A percentile compares a stretch with the other conserved stretches of the same genome.
phyloP scores from a whole-genome alignment of 768 basidiomycete species.

The Rhodosporidiobolus odoratus region DNA sequence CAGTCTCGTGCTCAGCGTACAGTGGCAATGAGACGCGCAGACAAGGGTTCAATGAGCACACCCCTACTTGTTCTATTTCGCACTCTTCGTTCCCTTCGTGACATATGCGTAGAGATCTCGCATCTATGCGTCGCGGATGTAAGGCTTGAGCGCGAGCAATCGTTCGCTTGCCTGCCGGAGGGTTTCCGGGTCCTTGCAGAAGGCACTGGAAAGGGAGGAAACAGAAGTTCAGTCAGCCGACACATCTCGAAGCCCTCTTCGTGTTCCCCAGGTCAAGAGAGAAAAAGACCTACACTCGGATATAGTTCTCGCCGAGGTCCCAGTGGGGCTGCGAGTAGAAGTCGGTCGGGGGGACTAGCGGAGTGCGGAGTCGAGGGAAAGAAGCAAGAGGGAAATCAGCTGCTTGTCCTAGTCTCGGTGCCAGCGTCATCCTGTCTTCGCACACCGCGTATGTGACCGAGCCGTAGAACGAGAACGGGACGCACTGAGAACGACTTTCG shows the following conservation, averaged over 20 bases:
- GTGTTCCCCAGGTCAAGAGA: no score
- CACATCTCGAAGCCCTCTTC: no score
- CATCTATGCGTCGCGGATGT: conserved; percentile 46
- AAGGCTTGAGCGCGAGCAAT: conserved; percentile 68
- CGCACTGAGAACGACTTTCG: conserved; percentile 27
- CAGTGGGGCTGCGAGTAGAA: conserved; percentile 37
- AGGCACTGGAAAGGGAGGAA: conserved; percentile 68
- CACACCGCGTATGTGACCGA: no score
- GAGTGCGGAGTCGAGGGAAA: background rate
- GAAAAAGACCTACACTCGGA: conserved; percentile 26
- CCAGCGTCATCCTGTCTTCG: no score
- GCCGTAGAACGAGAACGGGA: no score
- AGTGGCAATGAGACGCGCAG: no score
- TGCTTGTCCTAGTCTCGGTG: no score
- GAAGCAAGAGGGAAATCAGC: background rate
- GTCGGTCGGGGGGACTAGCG: conserved; percentile 41
- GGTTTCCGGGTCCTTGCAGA: conserved; percentile 91
- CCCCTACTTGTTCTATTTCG: background rate
- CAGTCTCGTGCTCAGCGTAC: no score
- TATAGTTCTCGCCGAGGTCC: conserved; percentile 30
- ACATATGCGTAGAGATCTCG: background rate
- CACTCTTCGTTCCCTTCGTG: background rate
- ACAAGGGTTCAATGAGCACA: no score
- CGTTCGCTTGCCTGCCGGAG: conserved; percentile 74
- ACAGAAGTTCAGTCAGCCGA: background rate